Evolutionary conservation across 352 stramenopile genomes (phyloP).

Genomic region (Phytophthora uliginosa): DNA sequence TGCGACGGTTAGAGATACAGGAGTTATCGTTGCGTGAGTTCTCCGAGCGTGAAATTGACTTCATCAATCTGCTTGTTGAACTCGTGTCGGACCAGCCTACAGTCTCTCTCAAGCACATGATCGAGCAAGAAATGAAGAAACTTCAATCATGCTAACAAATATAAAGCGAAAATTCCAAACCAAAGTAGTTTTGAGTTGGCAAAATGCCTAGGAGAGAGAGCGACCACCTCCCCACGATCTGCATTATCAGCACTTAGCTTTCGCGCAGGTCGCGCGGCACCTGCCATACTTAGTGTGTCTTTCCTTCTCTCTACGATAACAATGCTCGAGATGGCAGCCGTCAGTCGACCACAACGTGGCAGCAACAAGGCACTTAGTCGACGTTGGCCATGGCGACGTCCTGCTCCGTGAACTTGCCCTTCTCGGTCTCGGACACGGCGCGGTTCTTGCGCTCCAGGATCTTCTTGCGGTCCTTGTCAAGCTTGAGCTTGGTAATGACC

Average conservation of each 20-base stretch:
- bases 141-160: slow-evolving; percentile 43
- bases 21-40: slow-evolving; percentile 80
- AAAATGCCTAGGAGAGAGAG: slow-evolving; percentile 33
- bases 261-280: slow-evolving; percentile 11
- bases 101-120: slow-evolving; percentile 73
- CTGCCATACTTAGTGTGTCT: slow-evolving; percentile 40
- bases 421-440: slow-evolving; percentile 75
- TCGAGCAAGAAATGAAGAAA: slow-evolving; percentile 75
- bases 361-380: slow-evolving; percentile 71
- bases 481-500: slow-evolving; percentile 99
- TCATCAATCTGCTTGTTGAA: slow-evolving; percentile 84
- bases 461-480: slow-evolving; percentile 99
- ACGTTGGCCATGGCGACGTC: slow-evolving; percentile 91
- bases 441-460: slow-evolving; percentile 99
- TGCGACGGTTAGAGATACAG: slow-evolving; percentile 77
- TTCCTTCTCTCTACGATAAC: slow-evolving; percentile 59
- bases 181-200: slow-evolving; percentile 22
- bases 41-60: slow-evolving; percentile 81
- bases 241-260: slow-evolving; percentile 28
- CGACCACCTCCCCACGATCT: slow-evolving; percentile 23
- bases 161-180: no score
- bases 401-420: slow-evolving; percentile 93
- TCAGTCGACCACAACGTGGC: slow-evolving; percentile 11
- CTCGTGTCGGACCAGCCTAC: slow-evolving; percentile 80
- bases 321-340: slow-evolving; percentile 38